Percentiles rank a stretch among this genome's conserved stretches.
Evolutionary conservation across 768 basidiomycete species (phyloP).

Genomic region (Dioszegia crocea): DNA sequence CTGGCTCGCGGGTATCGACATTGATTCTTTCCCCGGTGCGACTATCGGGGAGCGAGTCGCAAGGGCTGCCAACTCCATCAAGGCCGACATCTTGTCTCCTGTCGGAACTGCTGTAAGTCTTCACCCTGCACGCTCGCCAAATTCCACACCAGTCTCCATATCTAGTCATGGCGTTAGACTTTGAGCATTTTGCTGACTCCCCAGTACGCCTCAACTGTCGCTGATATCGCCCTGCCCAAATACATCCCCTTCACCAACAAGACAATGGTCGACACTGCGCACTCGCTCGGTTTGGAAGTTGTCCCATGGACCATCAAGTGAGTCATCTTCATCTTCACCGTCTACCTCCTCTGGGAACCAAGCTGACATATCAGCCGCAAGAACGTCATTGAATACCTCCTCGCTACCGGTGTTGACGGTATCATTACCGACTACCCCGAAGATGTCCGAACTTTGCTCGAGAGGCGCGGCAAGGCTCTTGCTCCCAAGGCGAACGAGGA

Average conservation of each 20-base stretch:
- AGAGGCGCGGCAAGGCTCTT: slow-evolving; percentile 56
- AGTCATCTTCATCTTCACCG: slow-evolving; percentile 5
- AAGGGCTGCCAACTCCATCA: slow-evolving; percentile 64
- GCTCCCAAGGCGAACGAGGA: slow-evolving; percentile 61
- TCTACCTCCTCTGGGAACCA: not conserved
- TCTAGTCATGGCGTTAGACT: too few relatives aligned
- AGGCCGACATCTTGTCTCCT: slow-evolving; percentile 65
- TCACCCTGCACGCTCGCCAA: not conserved
- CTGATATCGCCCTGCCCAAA: slow-evolving; percentile 54
- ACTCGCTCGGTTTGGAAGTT: slow-evolving; percentile 61
- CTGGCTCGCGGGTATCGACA: slow-evolving; percentile 67
- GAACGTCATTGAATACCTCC: slow-evolving; percentile 60
- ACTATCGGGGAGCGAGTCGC: slow-evolving; percentile 61
- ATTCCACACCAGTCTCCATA: too few relatives aligned
- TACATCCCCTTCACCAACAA: slow-evolving; percentile 62
- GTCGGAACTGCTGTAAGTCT: slow-evolving; percentile 49
- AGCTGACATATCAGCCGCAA: slow-evolving; percentile 54
- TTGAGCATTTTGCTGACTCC: not conserved
- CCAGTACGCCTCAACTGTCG: slow-evolving; percentile 45
- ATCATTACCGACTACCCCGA: slow-evolving; percentile 73
- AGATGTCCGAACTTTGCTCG: slow-evolving; percentile 58
- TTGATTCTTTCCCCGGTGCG: slow-evolving; percentile 63
- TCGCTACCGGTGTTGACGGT: slow-evolving; percentile 65
- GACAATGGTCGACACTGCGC: slow-evolving; percentile 66
- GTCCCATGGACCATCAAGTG: slow-evolving; percentile 62